Evolutionary conservation across 2,329 filamentous ascomycete species (phyloP), one percentile per base, ranked within the genome.

Genomic region (Paraphaeosphaeria minitans): DNA sequence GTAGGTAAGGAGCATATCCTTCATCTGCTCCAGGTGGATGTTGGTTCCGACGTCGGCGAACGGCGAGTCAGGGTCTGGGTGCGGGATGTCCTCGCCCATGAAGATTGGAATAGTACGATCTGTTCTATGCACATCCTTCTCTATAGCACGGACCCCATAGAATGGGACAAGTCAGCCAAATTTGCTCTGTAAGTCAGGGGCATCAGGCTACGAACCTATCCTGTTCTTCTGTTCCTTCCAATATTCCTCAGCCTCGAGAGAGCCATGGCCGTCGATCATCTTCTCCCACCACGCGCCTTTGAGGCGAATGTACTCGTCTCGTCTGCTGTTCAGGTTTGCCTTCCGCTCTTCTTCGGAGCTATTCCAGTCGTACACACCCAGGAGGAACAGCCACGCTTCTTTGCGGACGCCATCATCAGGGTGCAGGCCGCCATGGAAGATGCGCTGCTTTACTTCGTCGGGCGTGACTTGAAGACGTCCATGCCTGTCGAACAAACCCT

Each of bases 1-100:
- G 77, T 99, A 99, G 0, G 95, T 98, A 19, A 99, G 84, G 0
- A 99, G 88, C 91, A 99, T 96, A 75, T 99, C 95, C 79, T 99
- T 99, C 87, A 99, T 91, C 80, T 99, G 95, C 78, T 99, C 95
- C 63, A 99, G 85, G 77, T 99, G 95, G 6, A 97, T 93, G 70
- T 99, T 99, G 48, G 95, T 99, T 62, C 95, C 95, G 4, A 89
- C 86, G 46, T 93, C 91, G 13, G 94, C 92, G 76, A 98, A 99
- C 0, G 95, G 94, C 0, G 94, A 98, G 61, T 94, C 91, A 0
- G 95, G 95, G 70, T 99, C 95, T 0, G 95, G 96, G 73, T 99
- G 95, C 8, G 95, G 94, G 42, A 93, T 96, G 71, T 98, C 95
- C 78, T 99, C 95, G 61, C 95, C 95, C 9, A 92, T 89, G 74